These are phyloP conservation scores for Cystofilobasidium macerans DNA, from an alignment of 768 basidiomycete species.

Conservation along the genomic window DNA sequence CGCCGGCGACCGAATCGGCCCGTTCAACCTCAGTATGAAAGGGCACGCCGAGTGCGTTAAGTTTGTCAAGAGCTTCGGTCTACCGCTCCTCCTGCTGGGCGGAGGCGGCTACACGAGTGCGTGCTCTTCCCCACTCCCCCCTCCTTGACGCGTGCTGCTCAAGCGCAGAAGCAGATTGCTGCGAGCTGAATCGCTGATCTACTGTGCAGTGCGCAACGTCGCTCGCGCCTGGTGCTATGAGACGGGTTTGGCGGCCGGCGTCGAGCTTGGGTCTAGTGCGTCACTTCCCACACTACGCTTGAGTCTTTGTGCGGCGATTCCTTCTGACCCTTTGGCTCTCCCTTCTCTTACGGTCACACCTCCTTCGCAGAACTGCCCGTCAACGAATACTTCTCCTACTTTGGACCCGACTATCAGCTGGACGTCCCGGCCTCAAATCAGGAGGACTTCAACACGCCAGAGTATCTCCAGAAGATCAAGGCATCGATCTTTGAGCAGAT, in stretches of 20 bases:
- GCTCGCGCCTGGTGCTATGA: conserved; percentile 96
- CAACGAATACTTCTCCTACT: conserved; percentile 99
- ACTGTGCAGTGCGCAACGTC: conserved; percentile 67
- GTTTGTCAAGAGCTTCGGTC: conserved; percentile 92
- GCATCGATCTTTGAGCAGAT: conserved; percentile 85
- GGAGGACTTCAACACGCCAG: conserved; percentile 84
- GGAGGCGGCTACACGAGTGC: conserved; percentile 81
- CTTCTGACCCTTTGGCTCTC: no score
- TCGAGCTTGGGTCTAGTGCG: conserved; percentile 72
- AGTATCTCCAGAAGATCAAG: conserved; percentile 87
- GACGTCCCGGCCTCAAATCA: conserved; percentile 91
- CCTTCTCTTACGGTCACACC: no score
- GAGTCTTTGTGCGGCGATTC: no score
- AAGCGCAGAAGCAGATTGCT: neutral
- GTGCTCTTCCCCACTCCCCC: neutral
- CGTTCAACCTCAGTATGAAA: conserved; percentile 91
- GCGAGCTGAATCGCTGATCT: neutral
- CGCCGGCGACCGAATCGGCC: conserved; percentile 89
- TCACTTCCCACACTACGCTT: no score
- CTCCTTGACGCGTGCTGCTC: neutral
- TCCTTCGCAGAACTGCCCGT: conserved; percentile 71
- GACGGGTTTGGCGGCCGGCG: conserved; percentile 94
- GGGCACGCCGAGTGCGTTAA: conserved; percentile 96
- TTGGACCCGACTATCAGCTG: conserved; percentile 91
- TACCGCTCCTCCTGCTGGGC: conserved; percentile 83